A percentile compares a stretch with the other conserved stretches of the same genome.
These are phyloP conservation scores for Alternaria rosae DNA, from an alignment of 2,329 filamentous ascomycete species.

Conservation along the genomic window DNA sequence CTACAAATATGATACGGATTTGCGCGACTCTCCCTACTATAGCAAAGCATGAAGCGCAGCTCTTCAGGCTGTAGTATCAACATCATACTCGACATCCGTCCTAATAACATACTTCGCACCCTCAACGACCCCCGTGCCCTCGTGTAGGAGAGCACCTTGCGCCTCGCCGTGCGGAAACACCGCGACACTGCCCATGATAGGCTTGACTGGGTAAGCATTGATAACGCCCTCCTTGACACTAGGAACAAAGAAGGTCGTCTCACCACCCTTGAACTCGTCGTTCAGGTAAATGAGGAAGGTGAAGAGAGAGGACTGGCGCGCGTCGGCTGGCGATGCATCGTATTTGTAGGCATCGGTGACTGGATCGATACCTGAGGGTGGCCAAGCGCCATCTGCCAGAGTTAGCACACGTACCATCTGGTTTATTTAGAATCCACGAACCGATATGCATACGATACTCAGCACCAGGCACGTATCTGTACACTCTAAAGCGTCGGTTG, in stretches of 20 bases:
- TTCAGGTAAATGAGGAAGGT: slow-evolving; percentile 75
- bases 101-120: slow-evolving; percentile 74
- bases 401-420: slow-evolving; percentile 1
- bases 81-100: slow-evolving; percentile 75
- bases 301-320: slow-evolving; percentile 71
- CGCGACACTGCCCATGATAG: slow-evolving; percentile 72
- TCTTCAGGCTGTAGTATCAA: slow-evolving; percentile 38
- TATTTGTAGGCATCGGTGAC: slow-evolving; percentile 68
- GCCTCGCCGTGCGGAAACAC: slow-evolving; percentile 75
- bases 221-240: slow-evolving; percentile 69
- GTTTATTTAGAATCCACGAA: slow-evolving; percentile 24
- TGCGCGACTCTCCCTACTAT: not conserved
- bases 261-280: slow-evolving; percentile 74
- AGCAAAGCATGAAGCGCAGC: not conserved
- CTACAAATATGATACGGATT: not conserved
- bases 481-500: slow-evolving; percentile 74
- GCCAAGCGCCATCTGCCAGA: slow-evolving; percentile 69
- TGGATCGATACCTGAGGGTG: slow-evolving; percentile 69
- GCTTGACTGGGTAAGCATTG: slow-evolving; percentile 73
- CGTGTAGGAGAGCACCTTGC: slow-evolving; percentile 70
- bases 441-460: slow-evolving; percentile 74
- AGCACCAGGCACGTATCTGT: slow-evolving; percentile 75
- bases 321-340: slow-evolving; percentile 66
- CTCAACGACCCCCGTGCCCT: slow-evolving; percentile 73
- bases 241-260: slow-evolving; percentile 75